phyloP scores from a whole-genome alignment of 2,329 filamentous ascomycete genomes.

The Colletotrichum eleusines region DNA sequence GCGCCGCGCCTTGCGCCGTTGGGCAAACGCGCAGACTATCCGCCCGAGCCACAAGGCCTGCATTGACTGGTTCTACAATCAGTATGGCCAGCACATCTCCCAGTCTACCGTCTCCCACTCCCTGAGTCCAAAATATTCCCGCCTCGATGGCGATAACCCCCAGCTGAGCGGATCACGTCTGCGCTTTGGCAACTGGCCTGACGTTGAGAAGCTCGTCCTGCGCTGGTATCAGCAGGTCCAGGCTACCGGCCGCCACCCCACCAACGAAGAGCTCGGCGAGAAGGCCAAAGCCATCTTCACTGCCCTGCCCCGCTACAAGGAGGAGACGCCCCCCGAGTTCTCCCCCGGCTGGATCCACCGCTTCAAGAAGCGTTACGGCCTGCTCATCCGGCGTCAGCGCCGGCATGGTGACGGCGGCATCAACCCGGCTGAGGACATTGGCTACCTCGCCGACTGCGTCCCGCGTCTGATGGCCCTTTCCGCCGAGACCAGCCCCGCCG shows the following conservation, averaged over 20 bases:
- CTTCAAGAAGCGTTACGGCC: constrained; percentile 73
- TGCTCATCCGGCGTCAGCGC: constrained; percentile 68
- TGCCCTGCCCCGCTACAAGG: constrained; percentile 70
- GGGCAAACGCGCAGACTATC: constrained; percentile 68
- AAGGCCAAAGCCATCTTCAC: constrained; percentile 71
- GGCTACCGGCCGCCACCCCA: constrained; percentile 67
- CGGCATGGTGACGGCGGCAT: constrained; percentile 61
- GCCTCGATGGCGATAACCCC: constrained; percentile 69
- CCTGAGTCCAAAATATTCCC: constrained; percentile 71
- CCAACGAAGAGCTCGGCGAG: constrained; percentile 72
- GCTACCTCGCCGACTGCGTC: constrained; percentile 71
- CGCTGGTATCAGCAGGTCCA: constrained; percentile 67
- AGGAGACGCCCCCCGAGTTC: constrained; percentile 71
- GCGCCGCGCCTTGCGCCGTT: constrained; percentile 69
- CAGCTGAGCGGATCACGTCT: constrained; percentile 72
- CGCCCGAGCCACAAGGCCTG: constrained; percentile 71
- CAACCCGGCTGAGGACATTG: constrained; percentile 67
- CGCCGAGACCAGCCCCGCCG: constrained; percentile 69
- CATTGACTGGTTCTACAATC: constrained; percentile 71
- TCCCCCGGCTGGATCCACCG: constrained; percentile 74
- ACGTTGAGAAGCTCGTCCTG: constrained; percentile 70
- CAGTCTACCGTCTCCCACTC: constrained; percentile 74
- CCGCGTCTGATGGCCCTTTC: constrained; percentile 70
- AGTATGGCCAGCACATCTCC: constrained; percentile 71
- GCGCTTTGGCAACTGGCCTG: constrained; percentile 74